Base-by-base conservation (phyloP, 2,329 filamentous ascomycete species). In the Elsinoe fawcettii region DNA sequence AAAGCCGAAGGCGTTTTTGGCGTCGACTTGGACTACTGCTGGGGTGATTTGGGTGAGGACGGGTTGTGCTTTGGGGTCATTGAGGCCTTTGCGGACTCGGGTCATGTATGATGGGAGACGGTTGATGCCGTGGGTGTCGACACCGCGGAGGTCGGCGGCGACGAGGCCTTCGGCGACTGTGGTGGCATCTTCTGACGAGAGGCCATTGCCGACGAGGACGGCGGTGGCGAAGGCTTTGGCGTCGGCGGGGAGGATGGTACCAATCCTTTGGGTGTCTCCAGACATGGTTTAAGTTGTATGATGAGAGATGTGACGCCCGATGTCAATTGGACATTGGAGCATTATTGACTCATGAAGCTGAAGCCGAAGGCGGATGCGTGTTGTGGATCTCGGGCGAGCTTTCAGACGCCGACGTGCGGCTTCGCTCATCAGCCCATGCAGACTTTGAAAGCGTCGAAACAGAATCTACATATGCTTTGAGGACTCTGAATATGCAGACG, bases 81-180 rank as follows among this genome's bases (percentile, higher is more conserved):
- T 78, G 1, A 87, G 84, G 1, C 83, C 82, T 64, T 84, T 78
- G 2, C 85, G 81, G 61, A 90, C 78, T 14, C 87, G 83, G 55
- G 80, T 77, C 74, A 90, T 81, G 74, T 91, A 90, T 0, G 83
- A 87, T 0, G 86, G 86, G 41, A 90, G 82, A 3, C 87, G 81
- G 67, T 88, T 88, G 68, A 86, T 82, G 60, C 84, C 87, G 66
- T 90, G 87, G 0, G 85, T 88, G 66, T 90, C 87, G 16, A 90
- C 83, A 37, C 86, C 87, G 30, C 87, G 83, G 0, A 90, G 78
- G 63, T 91, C 87, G 11, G 87, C 87, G 30, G 81, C 80, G 1
- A 90, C 77, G 1, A 91, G 80, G 58, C 83, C 86, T 56, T 74
- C 71, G 9, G 86, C 82, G 14, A 89, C 72, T 18, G 81, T 81